These are phyloP conservation scores for Nigrospora sphaerica DNA, from an alignment of 2,329 filamentous ascomycete species.

Conservation along the genomic window DNA sequence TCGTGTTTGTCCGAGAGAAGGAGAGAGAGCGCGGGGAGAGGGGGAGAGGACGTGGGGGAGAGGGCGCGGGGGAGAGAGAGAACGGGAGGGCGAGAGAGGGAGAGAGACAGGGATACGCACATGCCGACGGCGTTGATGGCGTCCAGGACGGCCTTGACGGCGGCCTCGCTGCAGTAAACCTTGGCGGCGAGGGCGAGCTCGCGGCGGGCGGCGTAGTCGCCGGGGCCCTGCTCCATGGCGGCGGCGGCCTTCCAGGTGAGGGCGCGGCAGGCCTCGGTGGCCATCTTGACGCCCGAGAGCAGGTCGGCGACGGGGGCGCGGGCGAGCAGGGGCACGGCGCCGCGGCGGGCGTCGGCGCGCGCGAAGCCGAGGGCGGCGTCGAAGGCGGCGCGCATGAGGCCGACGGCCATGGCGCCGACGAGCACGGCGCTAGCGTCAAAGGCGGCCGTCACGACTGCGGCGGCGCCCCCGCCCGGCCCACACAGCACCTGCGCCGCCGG, in stretches of 20 bases:
- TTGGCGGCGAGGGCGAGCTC: constrained; percentile 44
- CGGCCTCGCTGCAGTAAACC: constrained; percentile 41
- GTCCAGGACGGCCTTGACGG: constrained; percentile 39
- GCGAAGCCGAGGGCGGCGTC: constrained; percentile 43
- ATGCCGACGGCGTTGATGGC: constrained; percentile 46
- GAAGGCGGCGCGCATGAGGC: constrained; percentile 46
- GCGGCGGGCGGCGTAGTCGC: constrained; percentile 28
- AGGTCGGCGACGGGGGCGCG: constrained; percentile 44
- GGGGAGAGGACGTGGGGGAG: not conserved
- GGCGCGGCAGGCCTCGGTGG: constrained; percentile 38
- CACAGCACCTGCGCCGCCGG: constrained; percentile 39
- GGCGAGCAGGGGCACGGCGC: constrained; percentile 34
- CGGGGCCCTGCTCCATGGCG: constrained; percentile 31
- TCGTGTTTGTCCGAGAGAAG: not conserved
- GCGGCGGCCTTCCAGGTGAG: constrained; percentile 46
- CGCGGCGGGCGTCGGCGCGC: constrained; percentile 36
- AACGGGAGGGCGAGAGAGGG: not conserved
- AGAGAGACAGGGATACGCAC: constrained; percentile 16
- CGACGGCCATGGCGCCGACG: constrained; percentile 46
- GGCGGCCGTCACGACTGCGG: constrained; percentile 30
- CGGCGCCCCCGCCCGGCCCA: constrained; percentile 35
- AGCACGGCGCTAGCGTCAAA: constrained; percentile 39
- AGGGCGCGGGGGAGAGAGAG: not conserved
- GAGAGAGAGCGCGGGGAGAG: too few species aligned
- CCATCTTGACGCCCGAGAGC: constrained; percentile 44